Base-by-base conservation (phyloP, 2,329 filamentous ascomycete genomes). In the Penicillium verrucosum region DNA sequence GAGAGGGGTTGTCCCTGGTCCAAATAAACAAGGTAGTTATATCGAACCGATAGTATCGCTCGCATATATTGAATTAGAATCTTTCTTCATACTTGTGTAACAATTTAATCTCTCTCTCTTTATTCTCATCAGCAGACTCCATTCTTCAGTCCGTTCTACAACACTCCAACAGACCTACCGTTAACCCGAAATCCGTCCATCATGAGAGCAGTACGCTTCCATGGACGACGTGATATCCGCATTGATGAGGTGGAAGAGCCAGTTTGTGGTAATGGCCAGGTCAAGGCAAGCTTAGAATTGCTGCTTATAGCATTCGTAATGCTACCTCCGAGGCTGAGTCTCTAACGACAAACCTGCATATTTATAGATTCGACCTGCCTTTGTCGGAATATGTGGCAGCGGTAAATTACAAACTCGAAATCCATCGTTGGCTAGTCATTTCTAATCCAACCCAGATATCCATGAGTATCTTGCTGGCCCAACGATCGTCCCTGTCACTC, bases 401-500 rank as follows among this genome's bases (percentile, higher is more conserved):
- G 68, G 68, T 67, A 51, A 29, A 59, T 30, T 16, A 21, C 12
- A 5, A 25, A 1, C 7, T 9, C 34, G 3, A 38, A 2, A 16
- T n/a, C 6, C 32, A 11, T 30, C 6, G n/a, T 27, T n/a, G 10
- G 6, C 41, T 21, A 45, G 30, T 3, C n/a, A 2, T 40, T 42
- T 21, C 34, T 51, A 32, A 54, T 25, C 4, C 16, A 32, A 25
- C 40, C 21, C 67, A 68, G 80, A 82, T 62, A 65, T 81, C 5
- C 81, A 84, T 62, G 81, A 84, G 66, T 84, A 81, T 62, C 71
- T 81, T 45, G 74, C 76, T 14, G 77, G 77, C 2, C 75, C 76
- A 14, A 80, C 73, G 27, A 79, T 82, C 69, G 77, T 79, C 1
- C 82, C 83, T 3, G 60, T 59, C 12, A 60, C 51, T 5, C 82